Base-by-base conservation (phyloP, 305 asterid species). In the Nicotiana rustica region DNA sequence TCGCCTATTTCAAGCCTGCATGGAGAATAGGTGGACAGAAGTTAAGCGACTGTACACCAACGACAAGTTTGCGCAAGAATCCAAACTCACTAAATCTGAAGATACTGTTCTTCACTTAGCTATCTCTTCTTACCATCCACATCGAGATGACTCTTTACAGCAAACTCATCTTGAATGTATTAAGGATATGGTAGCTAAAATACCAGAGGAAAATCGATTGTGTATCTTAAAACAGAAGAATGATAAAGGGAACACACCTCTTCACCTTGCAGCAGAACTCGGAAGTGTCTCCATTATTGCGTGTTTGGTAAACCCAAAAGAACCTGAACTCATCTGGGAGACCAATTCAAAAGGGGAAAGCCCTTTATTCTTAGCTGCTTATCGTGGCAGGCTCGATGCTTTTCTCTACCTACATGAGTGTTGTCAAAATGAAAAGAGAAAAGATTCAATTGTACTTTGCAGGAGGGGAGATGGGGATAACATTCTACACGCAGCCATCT, bases 61-160 rank as follows among this genome's bases (percentile, higher is more conserved):
- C 0, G 0, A 83, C 7, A 5, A 82, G 18, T 9, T 0, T 0
- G 85, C 87, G 6, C 79, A 10, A 1, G 19, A 0, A 36, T 83
- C 78, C 0, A 84, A 84, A 86, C 86, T 90, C 29, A 90, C 91
- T 0, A 88, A 67, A 56, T 85, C 92, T 2, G 82, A 84, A 61
- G 90, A 86, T 31, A 91, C 94, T 8, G 89, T 89, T 78, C 71
- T 91, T 44, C 94, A 91, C 73, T 65, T 89, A 25, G 88, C 87
- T 4, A 68, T 90, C 84, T 82, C 91, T 3, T 81, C 82, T 64
- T 87, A 68, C 88, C 86, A 83, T 60, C 66, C 86, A 2, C 47
- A 75, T 18, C 19, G 10, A 9, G 18, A 9, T 13, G 49, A 60
- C 44, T 62, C 61, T 31, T 55, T 55, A 29, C 80, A 76, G 1